phyloP scores from a whole-genome alignment of 352 stramenopile species.

The Blastocystis sp. region DNA sequence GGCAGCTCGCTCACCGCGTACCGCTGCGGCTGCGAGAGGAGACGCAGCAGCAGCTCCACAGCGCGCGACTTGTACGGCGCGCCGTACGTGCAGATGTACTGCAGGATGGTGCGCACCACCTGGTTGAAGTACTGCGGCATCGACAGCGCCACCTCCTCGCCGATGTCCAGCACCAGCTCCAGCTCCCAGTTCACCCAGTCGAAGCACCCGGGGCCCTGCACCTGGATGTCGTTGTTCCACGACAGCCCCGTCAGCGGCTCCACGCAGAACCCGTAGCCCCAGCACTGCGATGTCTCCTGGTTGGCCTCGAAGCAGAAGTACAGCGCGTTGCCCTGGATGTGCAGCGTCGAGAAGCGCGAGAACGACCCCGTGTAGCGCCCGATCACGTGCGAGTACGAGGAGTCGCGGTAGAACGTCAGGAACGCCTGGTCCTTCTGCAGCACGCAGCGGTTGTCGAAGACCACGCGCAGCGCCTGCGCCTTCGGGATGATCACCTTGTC shows the following conservation, averaged over 20 bases:
- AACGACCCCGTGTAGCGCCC: constrained; percentile 21
- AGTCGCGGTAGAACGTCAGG: constrained; percentile 69
- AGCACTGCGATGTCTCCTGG: constrained; percentile 20
- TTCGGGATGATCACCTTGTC: constrained; percentile 64
- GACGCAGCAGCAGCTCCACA: constrained; percentile 64
- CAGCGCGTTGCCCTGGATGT: constrained; percentile 60
- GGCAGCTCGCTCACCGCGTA: constrained; percentile 51
- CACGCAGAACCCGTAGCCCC: constrained; percentile 65
- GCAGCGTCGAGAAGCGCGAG: constrained; percentile 49
- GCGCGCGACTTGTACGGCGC: constrained; percentile 72
- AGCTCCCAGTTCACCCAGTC: constrained; percentile 72
- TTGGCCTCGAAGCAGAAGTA: constrained; percentile 69
- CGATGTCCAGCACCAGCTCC: constrained; percentile 64
- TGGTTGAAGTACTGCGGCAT: constrained; percentile 42
- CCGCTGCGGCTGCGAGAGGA: constrained; percentile 51
- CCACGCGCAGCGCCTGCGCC: constrained; percentile 63
- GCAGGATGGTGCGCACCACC: constrained; percentile 40
- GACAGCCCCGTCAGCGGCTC: constrained; percentile 51
- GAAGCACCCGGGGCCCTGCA: constrained; percentile 36
- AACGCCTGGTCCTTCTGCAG: constrained; percentile 63
- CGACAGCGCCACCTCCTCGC: constrained; percentile 2
- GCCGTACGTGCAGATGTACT: constrained; percentile 63
- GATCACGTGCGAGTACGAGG: constrained; percentile 67
- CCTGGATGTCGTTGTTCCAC: constrained; percentile 68
- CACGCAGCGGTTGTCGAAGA: constrained; percentile 61